These are phyloP conservation scores for Termitomyces sp. DNA, from an alignment of 768 basidiomycete genomes.

Conservation along the genomic window DNA sequence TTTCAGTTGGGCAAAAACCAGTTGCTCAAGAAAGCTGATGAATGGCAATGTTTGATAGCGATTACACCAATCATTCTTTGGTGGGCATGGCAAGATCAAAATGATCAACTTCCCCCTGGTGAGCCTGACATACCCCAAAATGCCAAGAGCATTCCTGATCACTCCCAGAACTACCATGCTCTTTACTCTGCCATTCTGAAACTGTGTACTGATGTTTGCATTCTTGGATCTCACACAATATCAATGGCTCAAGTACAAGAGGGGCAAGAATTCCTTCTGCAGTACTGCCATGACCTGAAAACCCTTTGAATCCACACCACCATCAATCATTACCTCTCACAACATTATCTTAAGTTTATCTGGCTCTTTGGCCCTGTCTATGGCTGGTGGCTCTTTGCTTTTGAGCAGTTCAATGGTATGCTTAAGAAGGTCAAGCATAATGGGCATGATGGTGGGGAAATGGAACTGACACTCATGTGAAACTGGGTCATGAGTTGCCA, in stretches of 20 bases:
- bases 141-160: background rate
- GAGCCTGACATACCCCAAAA: background rate
- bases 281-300: too few species aligned
- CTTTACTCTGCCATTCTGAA: background rate
- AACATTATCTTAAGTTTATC: too few species aligned
- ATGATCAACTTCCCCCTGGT: background rate
- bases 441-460: slow-evolving; percentile 1
- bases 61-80: background rate
- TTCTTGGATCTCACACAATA: background rate
- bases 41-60: too few species aligned
- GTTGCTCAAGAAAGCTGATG: too few species aligned
- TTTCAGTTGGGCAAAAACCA: slow-evolving; percentile 27
- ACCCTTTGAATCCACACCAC: too few species aligned
- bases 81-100: background rate
- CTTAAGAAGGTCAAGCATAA: too few species aligned
- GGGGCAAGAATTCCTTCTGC: too few species aligned
- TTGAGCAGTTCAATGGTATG: too few species aligned
- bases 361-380: too few species aligned
- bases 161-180: background rate
- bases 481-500: background rate
- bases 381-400: too few species aligned
- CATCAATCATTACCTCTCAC: too few species aligned
- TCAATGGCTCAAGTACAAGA: background rate
- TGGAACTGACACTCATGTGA: slow-evolving; percentile 3
- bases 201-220: background rate